These are phyloP conservation scores for Haberlea rhodopensis DNA, from an alignment of 257 asterid species.

Conservation along the genomic window DNA sequence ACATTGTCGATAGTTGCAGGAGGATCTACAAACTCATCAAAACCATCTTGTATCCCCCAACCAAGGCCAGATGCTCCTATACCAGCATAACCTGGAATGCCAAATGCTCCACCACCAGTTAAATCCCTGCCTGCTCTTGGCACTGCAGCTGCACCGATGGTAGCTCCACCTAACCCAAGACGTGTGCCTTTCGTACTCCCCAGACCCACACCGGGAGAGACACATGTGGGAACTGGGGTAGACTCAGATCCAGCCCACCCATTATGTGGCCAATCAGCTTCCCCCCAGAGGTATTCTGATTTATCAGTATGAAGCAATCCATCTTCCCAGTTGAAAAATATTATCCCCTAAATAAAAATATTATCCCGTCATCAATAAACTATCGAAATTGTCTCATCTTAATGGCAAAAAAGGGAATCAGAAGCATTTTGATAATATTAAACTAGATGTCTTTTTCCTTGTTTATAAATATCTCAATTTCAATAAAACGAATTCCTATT, in stretches of 20 bases:
- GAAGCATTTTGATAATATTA: background rate
- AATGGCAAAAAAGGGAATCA: background rate
- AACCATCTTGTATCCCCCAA: slow-evolving; percentile 88
- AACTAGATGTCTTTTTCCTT: too few species aligned
- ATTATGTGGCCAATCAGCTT: slow-evolving; percentile 91
- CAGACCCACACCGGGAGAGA: slow-evolving; percentile 80
- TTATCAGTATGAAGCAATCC: slow-evolving; percentile 45
- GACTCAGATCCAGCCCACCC: slow-evolving; percentile 88
- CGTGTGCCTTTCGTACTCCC: slow-evolving; percentile 66
- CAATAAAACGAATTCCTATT: too few species aligned
- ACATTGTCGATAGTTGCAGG: slow-evolving; percentile 80
- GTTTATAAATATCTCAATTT: too few species aligned
- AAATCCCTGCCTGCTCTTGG: slow-evolving; percentile 52
- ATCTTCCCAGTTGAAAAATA: slow-evolving; percentile 85
- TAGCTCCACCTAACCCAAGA: slow-evolving; percentile 85
- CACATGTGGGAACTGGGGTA: slow-evolving; percentile 64
- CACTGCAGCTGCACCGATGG: slow-evolving; percentile 54
- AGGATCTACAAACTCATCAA: slow-evolving; percentile 80
- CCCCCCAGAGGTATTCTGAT: slow-evolving; percentile 80
- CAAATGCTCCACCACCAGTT: slow-evolving; percentile 58
- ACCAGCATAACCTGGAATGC: slow-evolving; percentile 65
- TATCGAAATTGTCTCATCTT: background rate
- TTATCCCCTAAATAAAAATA: slow-evolving; percentile 64
- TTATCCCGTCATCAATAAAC: slow-evolving; percentile 4
- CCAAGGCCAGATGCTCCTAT: slow-evolving; percentile 63